Conservation (phyloP, 805 yeast genomes). For the Candida morakotiae region DNA sequence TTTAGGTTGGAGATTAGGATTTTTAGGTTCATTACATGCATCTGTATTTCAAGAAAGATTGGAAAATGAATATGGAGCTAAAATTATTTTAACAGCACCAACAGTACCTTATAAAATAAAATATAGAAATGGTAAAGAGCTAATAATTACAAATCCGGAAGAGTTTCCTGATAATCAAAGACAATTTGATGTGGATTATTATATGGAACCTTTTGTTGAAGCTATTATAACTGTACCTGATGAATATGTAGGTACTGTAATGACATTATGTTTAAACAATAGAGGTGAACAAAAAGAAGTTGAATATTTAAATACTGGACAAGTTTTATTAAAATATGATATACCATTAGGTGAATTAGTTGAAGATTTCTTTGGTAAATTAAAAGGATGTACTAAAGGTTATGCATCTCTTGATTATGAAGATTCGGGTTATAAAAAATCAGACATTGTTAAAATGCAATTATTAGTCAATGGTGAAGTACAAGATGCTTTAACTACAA, state of each 20-base stretch:
- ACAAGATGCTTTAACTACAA: conserved; percentile 89
- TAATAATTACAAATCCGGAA: conserved; percentile 81
- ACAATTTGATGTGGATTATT: conserved; percentile 44
- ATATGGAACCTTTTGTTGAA: conserved; percentile 84
- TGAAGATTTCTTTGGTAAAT: conserved; percentile 91
- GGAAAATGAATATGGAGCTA: conserved; percentile 91
- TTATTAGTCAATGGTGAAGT: conserved; percentile 83
- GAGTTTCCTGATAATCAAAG: conserved; percentile 72
- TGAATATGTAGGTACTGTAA: conserved; percentile 84
- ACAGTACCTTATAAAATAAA: conserved; percentile 87
- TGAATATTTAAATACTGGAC: conserved; percentile 73
- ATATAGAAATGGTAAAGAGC: conserved; percentile 60
- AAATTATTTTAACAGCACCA: conserved; percentile 88
- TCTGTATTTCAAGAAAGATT: conserved; percentile 89
- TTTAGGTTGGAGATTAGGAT: conserved; percentile 97
- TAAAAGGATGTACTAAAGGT: conserved; percentile 86
- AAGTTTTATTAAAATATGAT: conserved; percentile 73
- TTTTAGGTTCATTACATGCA: conserved; percentile 91
- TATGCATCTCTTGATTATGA: conserved; percentile 94
- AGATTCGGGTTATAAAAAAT: conserved; percentile 78
- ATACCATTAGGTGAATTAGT: conserved; percentile 87
- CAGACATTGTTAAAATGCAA: conserved; percentile 84
- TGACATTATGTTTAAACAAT: conserved; percentile 77
- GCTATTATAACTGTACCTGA: conserved; percentile 88
- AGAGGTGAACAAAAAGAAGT: conserved; percentile 81